phyloP scores from a whole-genome alignment of 768 basidiomycete genomes.

The Agrocybe praecox region DNA sequence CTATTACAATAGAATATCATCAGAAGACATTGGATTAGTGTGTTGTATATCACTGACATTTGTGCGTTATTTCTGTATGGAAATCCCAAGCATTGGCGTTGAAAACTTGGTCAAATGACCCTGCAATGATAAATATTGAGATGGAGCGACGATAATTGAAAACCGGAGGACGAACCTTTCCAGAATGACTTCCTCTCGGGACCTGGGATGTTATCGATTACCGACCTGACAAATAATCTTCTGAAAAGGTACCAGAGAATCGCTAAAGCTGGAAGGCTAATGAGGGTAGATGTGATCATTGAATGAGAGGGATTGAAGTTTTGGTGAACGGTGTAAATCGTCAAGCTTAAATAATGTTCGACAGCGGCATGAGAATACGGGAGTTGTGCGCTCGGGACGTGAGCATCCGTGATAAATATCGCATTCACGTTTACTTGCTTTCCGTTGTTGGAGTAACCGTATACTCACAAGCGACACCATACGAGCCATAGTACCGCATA shows the following conservation, averaged over 20 bases:
- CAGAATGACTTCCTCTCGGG: constrained; percentile 33
- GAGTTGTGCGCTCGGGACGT: too few relatives aligned
- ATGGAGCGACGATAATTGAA: not conserved
- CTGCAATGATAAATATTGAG: constrained; percentile 17
- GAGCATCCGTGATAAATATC: too few relatives aligned
- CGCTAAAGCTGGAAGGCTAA: constrained; percentile 13
- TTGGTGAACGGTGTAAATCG: not conserved
- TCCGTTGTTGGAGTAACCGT: not conserved
- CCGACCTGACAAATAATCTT: constrained; percentile 17
- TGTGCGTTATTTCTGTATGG: constrained; percentile 32
- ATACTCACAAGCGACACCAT: too few relatives aligned
- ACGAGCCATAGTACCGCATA: too few relatives aligned
- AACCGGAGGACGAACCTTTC: constrained; percentile 27
- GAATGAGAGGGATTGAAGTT: constrained; percentile 5
- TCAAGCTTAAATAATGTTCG: not conserved
- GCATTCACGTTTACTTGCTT: too few relatives aligned
- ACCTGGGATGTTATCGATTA: constrained; percentile 42
- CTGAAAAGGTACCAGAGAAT: constrained; percentile 21
- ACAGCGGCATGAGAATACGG: too few relatives aligned
- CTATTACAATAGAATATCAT: constrained; percentile 13
- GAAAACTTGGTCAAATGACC: constrained; percentile 36
- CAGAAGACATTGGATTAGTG: not conserved
- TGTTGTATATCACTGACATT: constrained; percentile 23
- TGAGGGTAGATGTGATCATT: constrained; percentile 4
- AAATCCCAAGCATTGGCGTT: constrained; percentile 36